phyloP scores from a whole-genome alignment of 352 stramenopile species.

The Pythium scleroteichum region DNA sequence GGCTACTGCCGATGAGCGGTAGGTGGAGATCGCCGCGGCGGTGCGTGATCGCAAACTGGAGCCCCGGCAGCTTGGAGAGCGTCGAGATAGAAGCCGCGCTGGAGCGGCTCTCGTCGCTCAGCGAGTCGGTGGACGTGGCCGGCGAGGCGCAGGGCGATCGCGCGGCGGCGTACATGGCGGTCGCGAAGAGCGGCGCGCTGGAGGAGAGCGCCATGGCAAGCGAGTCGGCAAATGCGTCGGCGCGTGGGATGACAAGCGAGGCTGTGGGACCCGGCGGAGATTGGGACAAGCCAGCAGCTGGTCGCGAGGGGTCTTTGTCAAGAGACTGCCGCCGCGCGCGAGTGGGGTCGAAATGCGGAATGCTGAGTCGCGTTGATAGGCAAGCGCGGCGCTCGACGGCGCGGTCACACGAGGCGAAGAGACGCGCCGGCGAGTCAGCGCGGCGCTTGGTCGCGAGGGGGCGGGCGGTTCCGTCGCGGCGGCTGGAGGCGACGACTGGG shows the following conservation, averaged over 20 bases:
- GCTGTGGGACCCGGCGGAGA: slow-evolving; percentile 9
- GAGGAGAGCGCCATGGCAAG: slow-evolving; percentile 10
- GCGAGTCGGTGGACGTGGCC: slow-evolving; percentile 26
- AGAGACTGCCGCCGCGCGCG: neutral
- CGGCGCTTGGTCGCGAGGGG: slow-evolving; percentile 21
- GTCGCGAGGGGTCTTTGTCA: neutral
- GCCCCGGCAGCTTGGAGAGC: slow-evolving; percentile 53
- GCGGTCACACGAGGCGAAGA: slow-evolving; percentile 7
- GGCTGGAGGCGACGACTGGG: neutral
- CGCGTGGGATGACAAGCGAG: neutral
- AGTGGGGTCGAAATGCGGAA: slow-evolving; percentile 18
- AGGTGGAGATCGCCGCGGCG: slow-evolving; percentile 50
- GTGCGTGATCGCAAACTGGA: slow-evolving; percentile 66
- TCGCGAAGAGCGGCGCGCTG: slow-evolving; percentile 21
- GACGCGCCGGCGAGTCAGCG: slow-evolving; percentile 28
- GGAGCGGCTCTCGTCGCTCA: slow-evolving; percentile 11
- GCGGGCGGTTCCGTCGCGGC: slow-evolving; percentile 9
- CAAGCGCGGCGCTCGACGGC: no score
- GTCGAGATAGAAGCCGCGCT: slow-evolving; percentile 40
- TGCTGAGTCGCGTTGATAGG: slow-evolving; percentile 18
- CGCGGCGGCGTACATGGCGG: slow-evolving; percentile 11
- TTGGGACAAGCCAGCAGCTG: slow-evolving; percentile 21
- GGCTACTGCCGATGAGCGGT: slow-evolving; percentile 39
- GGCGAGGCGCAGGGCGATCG: slow-evolving; percentile 21
- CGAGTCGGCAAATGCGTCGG: neutral